A percentile compares a stretch with the other conserved stretches of the same genome.
phyloP scores from a whole-genome alignment of 2,329 filamentous ascomycete genomes.

The Xylariaceae sp. region DNA sequence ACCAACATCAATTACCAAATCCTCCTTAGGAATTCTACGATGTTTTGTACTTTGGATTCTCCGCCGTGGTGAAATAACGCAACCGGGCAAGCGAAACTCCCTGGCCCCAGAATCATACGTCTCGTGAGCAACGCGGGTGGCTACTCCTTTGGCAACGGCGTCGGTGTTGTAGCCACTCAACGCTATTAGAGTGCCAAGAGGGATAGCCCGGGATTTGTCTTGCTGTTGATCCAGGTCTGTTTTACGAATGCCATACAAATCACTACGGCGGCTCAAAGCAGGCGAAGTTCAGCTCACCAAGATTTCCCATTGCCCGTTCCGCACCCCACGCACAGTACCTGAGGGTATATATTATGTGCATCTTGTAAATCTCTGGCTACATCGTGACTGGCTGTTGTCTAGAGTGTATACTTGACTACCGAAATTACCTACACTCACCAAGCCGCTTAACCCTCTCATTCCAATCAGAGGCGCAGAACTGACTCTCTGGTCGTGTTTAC shows the following conservation, averaged over 20 bases:
- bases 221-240: not conserved
- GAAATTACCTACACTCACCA: not conserved
- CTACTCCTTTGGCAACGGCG: not conserved
- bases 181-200: not conserved
- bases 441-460: not conserved
- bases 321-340: too few species aligned
- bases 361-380: not conserved
- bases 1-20: not conserved
- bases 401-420: not conserved
- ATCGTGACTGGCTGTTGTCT: not conserved
- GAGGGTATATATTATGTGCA: too few species aligned
- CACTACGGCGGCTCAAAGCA: too few species aligned
- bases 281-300: too few species aligned
- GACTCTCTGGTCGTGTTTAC: too few species aligned
- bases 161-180: not conserved
- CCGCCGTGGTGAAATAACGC: constrained; percentile 1
- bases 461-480: not conserved
- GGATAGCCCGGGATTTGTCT: not conserved
- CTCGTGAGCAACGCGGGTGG: not conserved
- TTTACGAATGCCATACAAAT: not conserved
- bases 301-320: too few species aligned
- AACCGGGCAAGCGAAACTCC: constrained; percentile 15
- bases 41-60: constrained; percentile 13
- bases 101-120: constrained; percentile 13
- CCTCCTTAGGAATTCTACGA: constrained; percentile 5